Conservation (phyloP, 2,329 filamentous ascomycete species). For the Macroventuria anomochaeta region DNA sequence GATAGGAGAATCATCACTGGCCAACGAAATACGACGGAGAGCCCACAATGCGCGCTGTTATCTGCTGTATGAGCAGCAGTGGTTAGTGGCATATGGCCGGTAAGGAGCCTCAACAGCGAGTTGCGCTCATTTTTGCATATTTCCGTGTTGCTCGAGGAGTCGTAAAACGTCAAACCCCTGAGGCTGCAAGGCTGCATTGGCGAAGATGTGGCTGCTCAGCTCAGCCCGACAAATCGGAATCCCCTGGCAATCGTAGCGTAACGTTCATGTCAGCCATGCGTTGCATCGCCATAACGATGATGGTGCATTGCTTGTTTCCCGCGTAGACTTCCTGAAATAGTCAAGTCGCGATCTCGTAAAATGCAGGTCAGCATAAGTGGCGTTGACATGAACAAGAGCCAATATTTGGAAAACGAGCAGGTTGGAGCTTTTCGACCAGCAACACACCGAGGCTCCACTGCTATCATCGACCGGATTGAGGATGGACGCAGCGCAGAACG, state of each 20-base stretch:
- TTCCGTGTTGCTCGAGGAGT: background rate
- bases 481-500: conserved; percentile 1
- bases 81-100: background rate
- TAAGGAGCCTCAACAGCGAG: background rate
- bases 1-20: conserved; percentile 5
- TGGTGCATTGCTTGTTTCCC: conserved; percentile 25
- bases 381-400: conserved; percentile 16
- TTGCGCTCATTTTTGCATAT: background rate
- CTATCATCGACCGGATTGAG: conserved; percentile 25
- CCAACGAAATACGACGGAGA: conserved; percentile 10
- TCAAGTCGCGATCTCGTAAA: conserved; percentile 23
- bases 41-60: conserved; percentile 1
- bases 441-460: conserved; percentile 7
- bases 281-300: conserved; percentile 8
- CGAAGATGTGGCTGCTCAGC: conserved; percentile 10
- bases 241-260: conserved; percentile 11
- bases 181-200: background rate
- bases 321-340: conserved; percentile 23
- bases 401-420: conserved; percentile 18
- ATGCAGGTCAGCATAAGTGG: conserved; percentile 35
- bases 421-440: conserved; percentile 6
- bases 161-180: background rate
- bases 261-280: conserved; percentile 23
- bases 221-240: conserved; percentile 1
- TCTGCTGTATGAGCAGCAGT: conserved; percentile 18